Evolutionary conservation across 2,329 filamentous ascomycete genomes (phyloP).

Genomic region (Amylocarpus encephaloides): DNA sequence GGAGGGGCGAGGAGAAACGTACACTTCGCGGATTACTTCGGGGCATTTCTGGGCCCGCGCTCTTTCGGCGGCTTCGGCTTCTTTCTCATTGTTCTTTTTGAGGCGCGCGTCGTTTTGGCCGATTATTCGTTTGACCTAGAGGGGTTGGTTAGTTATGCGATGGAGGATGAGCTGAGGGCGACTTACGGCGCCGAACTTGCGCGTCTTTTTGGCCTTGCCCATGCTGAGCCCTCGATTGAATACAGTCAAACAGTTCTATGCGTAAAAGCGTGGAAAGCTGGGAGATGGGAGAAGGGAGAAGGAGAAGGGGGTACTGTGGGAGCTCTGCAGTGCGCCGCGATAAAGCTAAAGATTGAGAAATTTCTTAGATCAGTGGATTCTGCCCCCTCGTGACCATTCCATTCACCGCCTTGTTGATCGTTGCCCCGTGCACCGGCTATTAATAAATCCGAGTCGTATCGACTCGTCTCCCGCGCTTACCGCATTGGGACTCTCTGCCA

Average conservation of each 20-base stretch:
- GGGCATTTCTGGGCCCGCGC: slow-evolving; percentile 50
- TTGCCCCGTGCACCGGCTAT: neutral
- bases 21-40: slow-evolving; percentile 60
- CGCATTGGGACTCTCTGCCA: neutral
- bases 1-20: slow-evolving; percentile 22
- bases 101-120: slow-evolving; percentile 73
- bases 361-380: neutral
- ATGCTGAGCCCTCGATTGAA: slow-evolving; percentile 34
- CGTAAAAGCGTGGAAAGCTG: no score
- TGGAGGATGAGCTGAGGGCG: slow-evolving; percentile 19
- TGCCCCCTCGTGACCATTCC: neutral
- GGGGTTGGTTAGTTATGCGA: slow-evolving; percentile 12
- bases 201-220: slow-evolving; percentile 83
- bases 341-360: neutral
- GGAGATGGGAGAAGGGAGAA: no score
- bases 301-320: no score
- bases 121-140: slow-evolving; percentile 69
- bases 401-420: neutral
- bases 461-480: neutral
- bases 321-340: neutral
- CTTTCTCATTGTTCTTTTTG: slow-evolving; percentile 69
- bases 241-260: neutral
- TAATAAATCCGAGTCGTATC: slow-evolving; percentile 2
- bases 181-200: slow-evolving; percentile 73
- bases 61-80: slow-evolving; percentile 53